phyloP scores from a whole-genome alignment of 768 basidiomycete genomes.

The Tephrocybe sp. region DNA sequence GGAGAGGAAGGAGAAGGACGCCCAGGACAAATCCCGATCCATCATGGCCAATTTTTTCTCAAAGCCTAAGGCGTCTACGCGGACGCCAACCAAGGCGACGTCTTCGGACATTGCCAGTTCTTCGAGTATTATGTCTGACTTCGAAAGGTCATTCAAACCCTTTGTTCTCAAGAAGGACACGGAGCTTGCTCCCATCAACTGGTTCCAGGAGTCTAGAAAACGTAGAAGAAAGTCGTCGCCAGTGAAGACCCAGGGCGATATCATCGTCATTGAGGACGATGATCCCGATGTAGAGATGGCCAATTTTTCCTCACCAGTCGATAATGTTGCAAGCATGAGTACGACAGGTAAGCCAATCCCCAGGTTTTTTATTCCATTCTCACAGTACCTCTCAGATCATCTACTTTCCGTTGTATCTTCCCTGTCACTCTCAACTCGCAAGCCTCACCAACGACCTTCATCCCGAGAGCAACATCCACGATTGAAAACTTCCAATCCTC shows the following conservation, averaged over 20 bases:
- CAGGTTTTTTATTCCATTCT: neutral
- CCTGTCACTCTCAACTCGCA: slow-evolving; percentile 26
- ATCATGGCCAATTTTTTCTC: slow-evolving; percentile 79
- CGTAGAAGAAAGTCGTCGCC: slow-evolving; percentile 17
- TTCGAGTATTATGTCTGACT: slow-evolving; percentile 52
- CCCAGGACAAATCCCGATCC: slow-evolving; percentile 68
- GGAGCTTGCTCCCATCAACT: slow-evolving; percentile 69
- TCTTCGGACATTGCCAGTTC: slow-evolving; percentile 32
- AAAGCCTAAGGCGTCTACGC: slow-evolving; percentile 46
- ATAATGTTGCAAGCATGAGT: slow-evolving; percentile 31
- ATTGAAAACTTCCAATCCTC: slow-evolving; percentile 33
- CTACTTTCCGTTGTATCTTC: slow-evolving; percentile 33
- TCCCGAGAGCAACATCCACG: slow-evolving; percentile 18
- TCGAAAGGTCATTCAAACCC: slow-evolving; percentile 72
- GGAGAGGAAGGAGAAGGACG: slow-evolving; percentile 69
- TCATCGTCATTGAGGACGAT: slow-evolving; percentile 56
- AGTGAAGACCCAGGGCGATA: slow-evolving; percentile 30
- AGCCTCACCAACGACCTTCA: slow-evolving; percentile 15
- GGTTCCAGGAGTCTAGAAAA: slow-evolving; percentile 45
- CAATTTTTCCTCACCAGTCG: slow-evolving; percentile 15
- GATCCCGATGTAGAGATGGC: slow-evolving; percentile 23
- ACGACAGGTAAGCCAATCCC: slow-evolving; percentile 35
- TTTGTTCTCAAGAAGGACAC: slow-evolving; percentile 78
- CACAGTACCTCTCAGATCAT: slow-evolving; percentile 29
- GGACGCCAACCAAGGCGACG: slow-evolving; percentile 21